A percentile compares a stretch with the other conserved stretches of the same genome.
These are phyloP conservation scores for Cymbidium sinense DNA, from an alignment of 106 monocot species.

Conservation along the genomic window DNA sequence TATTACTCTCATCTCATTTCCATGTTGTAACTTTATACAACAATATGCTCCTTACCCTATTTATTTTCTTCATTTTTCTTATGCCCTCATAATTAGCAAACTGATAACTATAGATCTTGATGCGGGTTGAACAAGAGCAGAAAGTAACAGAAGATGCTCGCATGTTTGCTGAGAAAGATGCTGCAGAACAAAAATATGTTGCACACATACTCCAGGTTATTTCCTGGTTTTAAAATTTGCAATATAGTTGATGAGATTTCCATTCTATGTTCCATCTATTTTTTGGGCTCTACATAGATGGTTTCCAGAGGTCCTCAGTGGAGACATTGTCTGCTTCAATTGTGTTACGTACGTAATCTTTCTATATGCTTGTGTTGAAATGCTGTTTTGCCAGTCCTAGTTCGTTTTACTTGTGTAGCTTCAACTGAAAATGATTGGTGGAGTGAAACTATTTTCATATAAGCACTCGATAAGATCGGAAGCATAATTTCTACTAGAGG, in stretches of 20 bases:
- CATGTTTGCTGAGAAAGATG: slow-evolving; percentile 76
- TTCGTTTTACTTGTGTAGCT: background rate
- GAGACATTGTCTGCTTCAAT: background rate
- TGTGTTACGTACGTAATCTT: background rate
- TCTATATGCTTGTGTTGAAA: background rate
- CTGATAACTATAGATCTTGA: slow-evolving; percentile 49
- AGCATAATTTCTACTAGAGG: background rate
- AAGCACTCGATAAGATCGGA: background rate
- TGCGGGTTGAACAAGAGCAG: slow-evolving; percentile 91
- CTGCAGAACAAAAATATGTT: slow-evolving; percentile 64
- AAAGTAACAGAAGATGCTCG: slow-evolving; percentile 87
- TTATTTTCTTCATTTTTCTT: background rate
- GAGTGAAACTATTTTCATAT: background rate
- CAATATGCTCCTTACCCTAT: background rate
- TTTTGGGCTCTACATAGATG: background rate
- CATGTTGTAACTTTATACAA: background rate
- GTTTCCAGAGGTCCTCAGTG: background rate
- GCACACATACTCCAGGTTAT: slow-evolving; percentile 66
- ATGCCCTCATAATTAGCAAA: background rate
- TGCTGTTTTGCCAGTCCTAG: background rate
- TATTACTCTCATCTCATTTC: background rate
- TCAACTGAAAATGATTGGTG: background rate
- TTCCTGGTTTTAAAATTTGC: slow-evolving; percentile 13
- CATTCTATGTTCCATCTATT: background rate
- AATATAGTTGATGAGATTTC: background rate